Percentiles rank a stretch among this genome's conserved stretches.
Evolutionary conservation across 2,329 filamentous ascomycete genomes (phyloP).

Genomic region (Pezicula neosporulosa): DNA sequence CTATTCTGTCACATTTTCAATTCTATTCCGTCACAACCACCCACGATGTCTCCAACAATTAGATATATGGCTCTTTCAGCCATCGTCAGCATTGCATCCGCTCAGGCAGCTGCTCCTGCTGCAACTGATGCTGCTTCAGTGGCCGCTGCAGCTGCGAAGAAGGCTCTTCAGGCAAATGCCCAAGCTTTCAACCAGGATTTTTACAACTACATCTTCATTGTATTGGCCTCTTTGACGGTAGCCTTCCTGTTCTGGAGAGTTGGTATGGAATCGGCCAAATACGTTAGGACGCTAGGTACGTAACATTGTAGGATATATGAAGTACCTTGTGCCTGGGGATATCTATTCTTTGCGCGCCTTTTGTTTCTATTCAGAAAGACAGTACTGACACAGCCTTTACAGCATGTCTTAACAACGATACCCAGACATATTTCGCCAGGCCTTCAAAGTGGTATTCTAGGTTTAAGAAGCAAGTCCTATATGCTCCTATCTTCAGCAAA

Average conservation of each 20-base stretch:
- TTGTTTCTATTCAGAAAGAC: no score
- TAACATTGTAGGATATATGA: no score
- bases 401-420: constrained; percentile 73
- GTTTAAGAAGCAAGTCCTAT: constrained; percentile 64
- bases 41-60: constrained; percentile 18
- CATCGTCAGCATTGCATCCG: constrained; percentile 15
- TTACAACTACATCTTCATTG: constrained; percentile 56
- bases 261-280: constrained; percentile 55
- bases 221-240: constrained; percentile 60
- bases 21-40: background rate
- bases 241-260: constrained; percentile 67
- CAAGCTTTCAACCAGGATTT: constrained; percentile 46
- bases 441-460: constrained; percentile 51
- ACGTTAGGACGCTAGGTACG: constrained; percentile 61
- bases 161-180: constrained; percentile 16
- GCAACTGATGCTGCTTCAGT: constrained; percentile 7
- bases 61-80: constrained; percentile 15
- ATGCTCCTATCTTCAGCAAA: constrained; percentile 69
- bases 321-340: no score
- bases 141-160: constrained; percentile 10
- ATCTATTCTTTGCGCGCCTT: no score
- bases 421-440: constrained; percentile 72
- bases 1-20: background rate
- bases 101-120: constrained; percentile 9
- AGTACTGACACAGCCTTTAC: no score